A percentile compares a stretch with the other conserved stretches of the same genome.
These are phyloP conservation scores for Pelargonium australe DNA, from an alignment of 441 rosid genomes.

Conservation along the genomic window DNA sequence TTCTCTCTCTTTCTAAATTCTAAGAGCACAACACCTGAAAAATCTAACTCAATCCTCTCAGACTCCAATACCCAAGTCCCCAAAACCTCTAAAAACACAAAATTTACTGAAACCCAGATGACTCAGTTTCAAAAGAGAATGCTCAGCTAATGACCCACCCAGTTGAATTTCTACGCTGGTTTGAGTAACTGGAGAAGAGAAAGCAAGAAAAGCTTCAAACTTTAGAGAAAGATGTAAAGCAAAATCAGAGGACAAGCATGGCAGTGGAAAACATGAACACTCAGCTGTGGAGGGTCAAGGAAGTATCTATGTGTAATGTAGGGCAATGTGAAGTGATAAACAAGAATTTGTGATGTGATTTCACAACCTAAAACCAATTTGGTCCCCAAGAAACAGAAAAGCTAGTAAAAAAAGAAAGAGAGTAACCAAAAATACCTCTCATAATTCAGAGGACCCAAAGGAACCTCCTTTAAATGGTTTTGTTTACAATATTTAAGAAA, in stretches of 20 bases:
- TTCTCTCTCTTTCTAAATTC: too few species aligned
- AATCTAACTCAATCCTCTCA: not conserved
- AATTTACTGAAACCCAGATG: constrained; percentile 15
- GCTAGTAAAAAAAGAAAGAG: not conserved
- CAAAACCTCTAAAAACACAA: constrained; percentile 25
- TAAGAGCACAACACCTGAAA: not conserved
- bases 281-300: not conserved
- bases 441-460: constrained; percentile 18
- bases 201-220: not conserved
- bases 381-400: not conserved
- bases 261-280: not conserved
- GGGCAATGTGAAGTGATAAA: not conserved
- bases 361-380: not conserved
- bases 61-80: constrained; percentile 20
- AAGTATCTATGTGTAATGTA: not conserved
- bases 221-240: not conserved
- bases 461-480: constrained; percentile 28
- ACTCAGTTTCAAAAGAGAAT: not conserved
- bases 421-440: constrained; percentile 21
- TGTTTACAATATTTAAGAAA: not conserved
- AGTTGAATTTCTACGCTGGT: not conserved
- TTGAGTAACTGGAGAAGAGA: too few species aligned
- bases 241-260: too few species aligned
- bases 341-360: not conserved
- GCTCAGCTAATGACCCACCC: constrained; percentile 5